These are phyloP conservation scores for Colletotrichum sp. DNA, from an alignment of 2,329 filamentous ascomycete genomes.

Conservation along the genomic window DNA sequence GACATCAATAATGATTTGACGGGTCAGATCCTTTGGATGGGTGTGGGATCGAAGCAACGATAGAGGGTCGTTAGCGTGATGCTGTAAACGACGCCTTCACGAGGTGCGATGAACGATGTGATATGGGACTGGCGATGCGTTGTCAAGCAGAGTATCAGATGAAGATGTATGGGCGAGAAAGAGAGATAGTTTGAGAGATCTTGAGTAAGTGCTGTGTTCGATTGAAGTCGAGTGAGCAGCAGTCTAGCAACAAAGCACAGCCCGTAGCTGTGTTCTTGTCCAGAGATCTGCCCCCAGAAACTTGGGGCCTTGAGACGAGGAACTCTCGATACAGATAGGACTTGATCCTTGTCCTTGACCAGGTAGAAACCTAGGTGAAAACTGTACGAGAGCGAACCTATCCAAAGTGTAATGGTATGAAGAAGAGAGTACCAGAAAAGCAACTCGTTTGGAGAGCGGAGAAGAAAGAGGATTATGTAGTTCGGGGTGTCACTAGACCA, in stretches of 20 bases:
- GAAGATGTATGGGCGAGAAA: background rate
- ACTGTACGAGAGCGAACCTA: conserved; percentile 6
- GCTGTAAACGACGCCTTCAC: conserved; percentile 15
- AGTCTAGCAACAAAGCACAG: conserved; percentile 24
- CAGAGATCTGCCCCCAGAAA: conserved; percentile 24
- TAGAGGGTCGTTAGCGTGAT: conserved; percentile 4
- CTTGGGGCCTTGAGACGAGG: conserved; percentile 19
- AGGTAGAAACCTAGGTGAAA: conserved; percentile 11
- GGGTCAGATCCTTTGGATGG: conserved; percentile 20
- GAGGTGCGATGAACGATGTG: background rate
- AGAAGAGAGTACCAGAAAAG: background rate
- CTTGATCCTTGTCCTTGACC: conserved; percentile 9
- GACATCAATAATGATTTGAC: conserved; percentile 58
- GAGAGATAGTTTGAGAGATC: background rate
- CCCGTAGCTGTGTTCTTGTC: conserved; percentile 15
- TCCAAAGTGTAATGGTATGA: conserved; percentile 9
- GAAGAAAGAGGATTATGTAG: conserved; percentile 20
- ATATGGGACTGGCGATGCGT: background rate
- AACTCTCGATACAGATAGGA: conserved; percentile 15
- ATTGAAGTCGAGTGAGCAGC: conserved; percentile 18
- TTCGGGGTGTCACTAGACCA: conserved; percentile 1
- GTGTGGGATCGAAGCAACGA: background rate
- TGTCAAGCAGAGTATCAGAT: conserved; percentile 3
- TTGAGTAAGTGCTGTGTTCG: background rate
- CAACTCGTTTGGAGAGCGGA: background rate